These are phyloP conservation scores for Suhomyces panamericanus DNA, from an alignment of 1,139 yeast genomes.

Conservation along the genomic window DNA sequence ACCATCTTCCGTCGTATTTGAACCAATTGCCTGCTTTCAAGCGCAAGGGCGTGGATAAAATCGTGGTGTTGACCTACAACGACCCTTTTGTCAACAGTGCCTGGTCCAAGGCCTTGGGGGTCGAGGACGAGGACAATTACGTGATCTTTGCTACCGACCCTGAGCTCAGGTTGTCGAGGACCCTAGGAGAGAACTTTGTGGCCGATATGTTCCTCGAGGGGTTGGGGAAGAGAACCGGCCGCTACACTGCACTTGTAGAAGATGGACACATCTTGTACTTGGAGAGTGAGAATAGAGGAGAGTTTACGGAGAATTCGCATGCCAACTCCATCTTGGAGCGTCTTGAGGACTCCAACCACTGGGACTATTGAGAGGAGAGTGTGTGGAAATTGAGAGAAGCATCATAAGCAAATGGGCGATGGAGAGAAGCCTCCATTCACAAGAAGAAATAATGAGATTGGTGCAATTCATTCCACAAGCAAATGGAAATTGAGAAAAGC, in stretches of 20 bases:
- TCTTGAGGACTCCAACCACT: conserved; percentile 14
- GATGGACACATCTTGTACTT: conserved; percentile 19
- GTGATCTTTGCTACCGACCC: conserved; percentile 76
- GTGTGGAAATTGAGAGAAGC: no score
- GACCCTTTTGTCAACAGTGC: conserved; percentile 52
- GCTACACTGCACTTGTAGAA: conserved; percentile 21
- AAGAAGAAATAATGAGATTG: no score
- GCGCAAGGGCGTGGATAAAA: conserved; percentile 68
- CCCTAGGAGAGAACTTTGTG: conserved; percentile 57
- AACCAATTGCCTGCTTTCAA: conserved; percentile 51
- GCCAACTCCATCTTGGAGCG: conserved; percentile 53
- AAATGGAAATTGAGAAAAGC: no score
- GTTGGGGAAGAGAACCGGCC: conserved; percentile 18
- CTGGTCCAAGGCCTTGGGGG: conserved; percentile 18
- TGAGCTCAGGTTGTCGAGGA: conserved; percentile 58
- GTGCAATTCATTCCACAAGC: no score
- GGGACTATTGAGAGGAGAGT: no score
- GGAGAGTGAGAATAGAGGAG: conserved; percentile 61
- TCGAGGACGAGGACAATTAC: conserved; percentile 31
- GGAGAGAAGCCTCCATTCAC: no score
- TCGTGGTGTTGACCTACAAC: conserved; percentile 74
- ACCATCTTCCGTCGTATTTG: conserved; percentile 78
- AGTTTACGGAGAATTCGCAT: conserved; percentile 59
- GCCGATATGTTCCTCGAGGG: conserved; percentile 48
- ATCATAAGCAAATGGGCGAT: no score